Evolutionary conservation across 352 stramenopile species (phyloP), one percentile per base, ranked within the genome.

Genomic region (Pythium periplocum): DNA sequence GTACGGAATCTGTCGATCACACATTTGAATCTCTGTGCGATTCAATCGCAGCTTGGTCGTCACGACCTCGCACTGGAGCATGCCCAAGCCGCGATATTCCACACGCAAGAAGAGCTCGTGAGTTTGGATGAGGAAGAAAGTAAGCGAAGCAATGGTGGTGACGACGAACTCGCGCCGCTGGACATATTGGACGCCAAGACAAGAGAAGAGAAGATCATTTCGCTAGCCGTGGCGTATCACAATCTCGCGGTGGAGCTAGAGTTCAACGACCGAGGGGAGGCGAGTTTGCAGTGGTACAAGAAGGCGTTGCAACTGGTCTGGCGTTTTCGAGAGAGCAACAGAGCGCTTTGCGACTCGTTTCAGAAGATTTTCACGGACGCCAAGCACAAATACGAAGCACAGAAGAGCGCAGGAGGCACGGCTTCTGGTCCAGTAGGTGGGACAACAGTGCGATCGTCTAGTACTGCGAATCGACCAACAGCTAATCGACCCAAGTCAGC

Each of bases 231-330:
- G 12, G 82, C 82, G 4, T 92, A 92, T 55, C 82, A 90, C 48
- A 92, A 92, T 49, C 61, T 92, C 31, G 78, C 75, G 1, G 82
- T 90, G 10, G 82, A 92, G 57, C 61, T 92, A 1, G 82, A 92
- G 53, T 89, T 90, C 53, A 92, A 88, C 43, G 64, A 62, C 3
- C 68, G 77, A 4, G 73, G 77, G 0, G 78, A 90, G 33, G 77
- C 78, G 7, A 89, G 82, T 53, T 63, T 92, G 8, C 82, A 92
- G 53, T 92, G 82, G 82, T 92, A 90, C 52, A 89, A 89, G 60
- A 90, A 92, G 51, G 78, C 82, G 1, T 57, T 90, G 7, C 76
- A 92, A 45, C 63, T 92, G 3, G 74, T 84, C 30, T 73, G 59
- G 53, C 80, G 75, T 45, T 87, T 85, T 55, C 66, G 69, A 12